phyloP scores from a whole-genome alignment of 768 basidiomycete species.

The Pleurotus citrinopileatus region DNA sequence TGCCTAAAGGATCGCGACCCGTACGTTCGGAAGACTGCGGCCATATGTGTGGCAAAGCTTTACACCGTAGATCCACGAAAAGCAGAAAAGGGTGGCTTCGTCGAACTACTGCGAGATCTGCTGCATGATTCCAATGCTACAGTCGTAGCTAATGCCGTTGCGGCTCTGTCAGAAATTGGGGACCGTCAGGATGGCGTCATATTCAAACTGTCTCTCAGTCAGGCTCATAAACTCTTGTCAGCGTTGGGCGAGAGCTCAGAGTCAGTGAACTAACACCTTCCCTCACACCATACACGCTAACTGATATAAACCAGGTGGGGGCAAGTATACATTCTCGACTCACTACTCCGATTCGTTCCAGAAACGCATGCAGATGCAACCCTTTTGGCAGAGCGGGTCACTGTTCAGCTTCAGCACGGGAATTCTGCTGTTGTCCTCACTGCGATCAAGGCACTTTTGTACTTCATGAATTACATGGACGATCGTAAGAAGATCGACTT shows the following conservation, averaged over 20 bases:
- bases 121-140: slow-evolving; percentile 94
- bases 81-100: slow-evolving; percentile 88
- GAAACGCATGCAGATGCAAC: slow-evolving; percentile 86
- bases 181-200: slow-evolving; percentile 94
- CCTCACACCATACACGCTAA: slow-evolving; percentile 8
- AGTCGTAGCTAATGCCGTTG: slow-evolving; percentile 96
- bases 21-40: slow-evolving; percentile 98
- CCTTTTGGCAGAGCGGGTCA: slow-evolving; percentile 91
- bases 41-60: slow-evolving; percentile 95
- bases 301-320: slow-evolving; percentile 73
- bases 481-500: slow-evolving; percentile 80
- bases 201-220: slow-evolving; percentile 82
- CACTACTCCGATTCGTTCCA: slow-evolving; percentile 91
- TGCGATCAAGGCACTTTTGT: slow-evolving; percentile 93
- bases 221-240: slow-evolving; percentile 85
- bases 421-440: slow-evolving; percentile 99
- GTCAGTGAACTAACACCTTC: slow-evolving; percentile 46
- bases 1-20: slow-evolving; percentile 93
- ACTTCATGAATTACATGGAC: slow-evolving; percentile 99
- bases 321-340: slow-evolving; percentile 96
- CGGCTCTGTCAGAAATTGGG: slow-evolving; percentile 94
- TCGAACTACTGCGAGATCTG: slow-evolving; percentile 86
- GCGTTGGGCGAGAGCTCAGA: slow-evolving; percentile 96
- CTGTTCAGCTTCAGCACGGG: slow-evolving; percentile 93
- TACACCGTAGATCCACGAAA: slow-evolving; percentile 85